Conservation (phyloP, 2,329 filamentous ascomycete genomes). For the Pseudogymnoascus sp. region DNA sequence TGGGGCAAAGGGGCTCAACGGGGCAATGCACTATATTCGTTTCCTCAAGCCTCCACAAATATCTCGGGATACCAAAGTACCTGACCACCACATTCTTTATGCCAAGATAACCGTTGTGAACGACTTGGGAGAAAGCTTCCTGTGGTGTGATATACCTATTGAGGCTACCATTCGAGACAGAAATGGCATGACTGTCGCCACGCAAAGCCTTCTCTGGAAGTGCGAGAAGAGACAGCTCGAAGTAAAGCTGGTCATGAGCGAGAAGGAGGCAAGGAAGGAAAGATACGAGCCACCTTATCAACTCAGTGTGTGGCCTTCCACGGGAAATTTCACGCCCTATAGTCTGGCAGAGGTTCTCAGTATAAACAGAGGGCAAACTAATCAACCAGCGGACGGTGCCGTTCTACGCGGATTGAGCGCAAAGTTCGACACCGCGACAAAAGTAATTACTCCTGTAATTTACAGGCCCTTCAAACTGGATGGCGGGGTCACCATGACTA, state of each 20-base stretch:
- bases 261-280: neutral
- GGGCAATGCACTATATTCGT: constrained; percentile 52
- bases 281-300: neutral
- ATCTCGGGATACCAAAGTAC: neutral
- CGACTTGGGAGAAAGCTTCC: constrained; percentile 58
- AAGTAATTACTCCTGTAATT: neutral
- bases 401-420: constrained; percentile 10
- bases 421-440: neutral
- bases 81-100: constrained; percentile 27
- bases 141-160: constrained; percentile 24
- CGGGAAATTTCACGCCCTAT: constrained; percentile 17
- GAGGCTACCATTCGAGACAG: neutral
- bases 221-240: constrained; percentile 1
- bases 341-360: neutral
- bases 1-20: neutral
- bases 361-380: constrained; percentile 6
- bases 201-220: neutral
- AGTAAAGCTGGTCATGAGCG: neutral
- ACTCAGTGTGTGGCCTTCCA: constrained; percentile 6
- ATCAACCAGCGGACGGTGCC: neutral
- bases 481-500: constrained; percentile 24
- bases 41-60: constrained; percentile 54
- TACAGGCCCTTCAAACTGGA: neutral
- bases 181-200: neutral
- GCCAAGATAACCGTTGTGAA: constrained; percentile 55